Evolutionary conservation across 805 yeast species (phyloP), one percentile per base, ranked within the genome.

Genomic region (Brettanomyces anomalus): DNA sequence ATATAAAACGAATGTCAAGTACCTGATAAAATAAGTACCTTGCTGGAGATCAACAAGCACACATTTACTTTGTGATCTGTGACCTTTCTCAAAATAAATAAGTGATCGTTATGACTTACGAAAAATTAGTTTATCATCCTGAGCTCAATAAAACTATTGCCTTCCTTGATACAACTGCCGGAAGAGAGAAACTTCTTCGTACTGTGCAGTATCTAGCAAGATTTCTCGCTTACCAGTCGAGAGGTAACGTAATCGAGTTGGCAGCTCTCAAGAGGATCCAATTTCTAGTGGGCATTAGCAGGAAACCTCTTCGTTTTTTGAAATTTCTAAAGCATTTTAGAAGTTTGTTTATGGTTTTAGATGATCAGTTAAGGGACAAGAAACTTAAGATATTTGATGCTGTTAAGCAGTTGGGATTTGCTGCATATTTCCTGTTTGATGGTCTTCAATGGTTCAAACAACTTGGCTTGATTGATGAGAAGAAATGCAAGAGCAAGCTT

Each of bases 231-330:
- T 33, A 17, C 14, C 24, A 34, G 10, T 20, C 33, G 5, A n/a
- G 17, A 15, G 32, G 3, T 34, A 21, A 31, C 8, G 11, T 21
- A 13, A n/a, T 33, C n/a, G 28, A 21, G n/a, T 40, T 16, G 21
- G 17, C 34, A 85, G 17, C 75, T 46, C 71, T 78, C 58, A 73
- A 72, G 51, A 67, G 71, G 18, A 61, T 87, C 48, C 85, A 81
- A 64, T 59, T 58, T 37, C 78, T 82, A 49, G 72, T 86, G 26
- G 73, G 85, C 2, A 61, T 81, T 46, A 71, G 85, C 48, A 79
- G 97, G 61, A 90, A 90, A 67, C 80, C 88, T 18, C 65, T 89
- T 68, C 76, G 97, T 56, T 78, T 82, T 56, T 75, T 87, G 49
- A 89, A 88, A 64, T 95, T 95, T 1, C 65, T 89, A 54, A 71